A percentile compares a stretch with the other conserved stretches of the same genome.
Evolutionary conservation across 2,329 filamentous ascomycete species (phyloP).

Genomic region (Epicoccum sorghinum): DNA sequence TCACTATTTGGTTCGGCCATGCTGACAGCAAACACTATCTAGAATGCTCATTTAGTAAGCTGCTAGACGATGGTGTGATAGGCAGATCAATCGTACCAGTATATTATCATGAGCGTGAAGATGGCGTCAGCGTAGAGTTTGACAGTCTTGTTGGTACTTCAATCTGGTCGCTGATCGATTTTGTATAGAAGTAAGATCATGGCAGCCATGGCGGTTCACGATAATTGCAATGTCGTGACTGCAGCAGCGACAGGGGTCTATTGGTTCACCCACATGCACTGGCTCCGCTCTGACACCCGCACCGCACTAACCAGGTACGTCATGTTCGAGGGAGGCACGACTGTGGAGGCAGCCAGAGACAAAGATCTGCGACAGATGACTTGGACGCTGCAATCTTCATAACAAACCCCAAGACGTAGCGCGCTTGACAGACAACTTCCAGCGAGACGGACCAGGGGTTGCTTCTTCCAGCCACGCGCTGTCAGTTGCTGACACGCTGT

Average conservation of each 20-base stretch:
- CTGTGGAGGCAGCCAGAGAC: neutral
- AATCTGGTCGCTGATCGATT: too few relatives aligned
- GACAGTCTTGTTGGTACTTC: too few relatives aligned
- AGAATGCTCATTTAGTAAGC: neutral
- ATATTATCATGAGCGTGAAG: neutral
- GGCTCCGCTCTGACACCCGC: conserved; percentile 3
- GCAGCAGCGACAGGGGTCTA: conserved; percentile 6
- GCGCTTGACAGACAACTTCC: neutral
- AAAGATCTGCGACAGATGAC: neutral
- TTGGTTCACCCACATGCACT: conserved; percentile 9
- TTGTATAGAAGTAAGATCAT: neutral
- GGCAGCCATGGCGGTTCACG: conserved; percentile 5
- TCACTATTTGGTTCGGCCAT: conserved; percentile 14
- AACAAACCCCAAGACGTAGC: neutral
- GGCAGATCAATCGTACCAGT: neutral
- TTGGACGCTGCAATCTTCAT: neutral
- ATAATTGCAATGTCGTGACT: conserved; percentile 10
- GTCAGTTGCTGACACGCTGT: conserved; percentile 10
- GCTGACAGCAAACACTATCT: neutral
- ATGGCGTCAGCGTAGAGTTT: neutral
- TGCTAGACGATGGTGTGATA: neutral
- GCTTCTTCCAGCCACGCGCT: neutral
- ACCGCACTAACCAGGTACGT: conserved; percentile 13
- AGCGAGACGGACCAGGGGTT: neutral
- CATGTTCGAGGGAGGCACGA: conserved; percentile 11